phyloP scores from a whole-genome alignment of 192 early-diverging fungal genomes.

The Cetraspora pellucida region DNA sequence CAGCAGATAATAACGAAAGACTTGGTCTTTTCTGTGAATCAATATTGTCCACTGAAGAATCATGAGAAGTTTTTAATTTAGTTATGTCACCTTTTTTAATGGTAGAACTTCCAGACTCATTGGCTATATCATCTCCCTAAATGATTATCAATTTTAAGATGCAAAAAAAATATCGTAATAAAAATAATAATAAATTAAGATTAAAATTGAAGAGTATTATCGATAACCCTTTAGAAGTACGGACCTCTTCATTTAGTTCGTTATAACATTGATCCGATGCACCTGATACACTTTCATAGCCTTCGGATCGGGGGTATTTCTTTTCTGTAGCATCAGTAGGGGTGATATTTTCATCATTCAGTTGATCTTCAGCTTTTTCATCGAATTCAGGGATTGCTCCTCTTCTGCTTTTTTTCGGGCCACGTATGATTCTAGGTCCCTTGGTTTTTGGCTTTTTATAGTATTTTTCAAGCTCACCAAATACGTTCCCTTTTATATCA shows the following conservation, averaged over 20 bases:
- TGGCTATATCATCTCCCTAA: not conserved
- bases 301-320: not conserved
- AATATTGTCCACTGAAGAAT: not conserved
- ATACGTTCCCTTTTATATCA: constrained; percentile 25
- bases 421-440: not conserved
- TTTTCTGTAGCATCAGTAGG: constrained; percentile 8
- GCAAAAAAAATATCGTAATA: too few species aligned
- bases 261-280: constrained; percentile 4
- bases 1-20: constrained; percentile 25
- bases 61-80: not conserved
- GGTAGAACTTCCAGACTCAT: not conserved
- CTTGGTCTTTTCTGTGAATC: constrained; percentile 2
- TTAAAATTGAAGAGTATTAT: too few species aligned
- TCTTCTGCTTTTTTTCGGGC: constrained; percentile 9
- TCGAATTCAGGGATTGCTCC: not conserved
- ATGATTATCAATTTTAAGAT: too few species aligned
- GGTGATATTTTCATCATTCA: not conserved
- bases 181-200: too few species aligned
- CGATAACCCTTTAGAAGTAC: too few species aligned
- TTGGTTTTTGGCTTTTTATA: constrained; percentile 16
- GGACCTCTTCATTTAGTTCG: constrained; percentile 4
- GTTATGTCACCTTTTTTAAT: not conserved
- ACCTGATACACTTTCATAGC: not conserved
- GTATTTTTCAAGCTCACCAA: constrained; percentile 34
- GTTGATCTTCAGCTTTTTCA: constrained; percentile 16